phyloP scores from a whole-genome alignment of 129 eudicot genomes.

The Dittrichia graveolens region DNA sequence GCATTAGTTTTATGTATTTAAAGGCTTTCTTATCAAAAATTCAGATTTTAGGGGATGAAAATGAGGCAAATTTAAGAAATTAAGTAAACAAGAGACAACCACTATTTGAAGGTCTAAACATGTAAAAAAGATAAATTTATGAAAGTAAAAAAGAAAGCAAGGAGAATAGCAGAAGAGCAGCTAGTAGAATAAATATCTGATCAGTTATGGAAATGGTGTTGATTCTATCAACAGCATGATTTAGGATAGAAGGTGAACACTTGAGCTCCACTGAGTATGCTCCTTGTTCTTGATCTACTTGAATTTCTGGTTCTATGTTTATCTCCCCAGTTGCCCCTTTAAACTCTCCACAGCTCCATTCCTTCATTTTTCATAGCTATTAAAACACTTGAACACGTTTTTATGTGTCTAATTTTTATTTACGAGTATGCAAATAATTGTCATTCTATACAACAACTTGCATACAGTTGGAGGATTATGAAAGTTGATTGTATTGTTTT shows the following conservation, averaged over 20 bases:
- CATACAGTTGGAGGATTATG: too few relatives aligned
- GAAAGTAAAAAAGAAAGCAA: slow-evolving; percentile 25
- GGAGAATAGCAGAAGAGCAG: slow-evolving; percentile 40
- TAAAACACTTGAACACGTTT: background rate
- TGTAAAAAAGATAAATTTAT: slow-evolving; percentile 20
- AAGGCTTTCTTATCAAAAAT: too few relatives aligned
- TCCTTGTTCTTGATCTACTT: slow-evolving; percentile 40
- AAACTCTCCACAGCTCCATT: slow-evolving; percentile 69
- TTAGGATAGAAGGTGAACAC: slow-evolving; percentile 51
- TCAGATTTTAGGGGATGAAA: too few relatives aligned
- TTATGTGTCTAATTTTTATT: too few relatives aligned
- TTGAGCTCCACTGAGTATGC: slow-evolving; percentile 67
- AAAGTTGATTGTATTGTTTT: background rate
- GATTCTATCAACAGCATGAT: slow-evolving; percentile 36
- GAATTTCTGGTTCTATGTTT: slow-evolving; percentile 54
- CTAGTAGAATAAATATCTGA: slow-evolving; percentile 47
- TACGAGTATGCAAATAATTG: too few relatives aligned
- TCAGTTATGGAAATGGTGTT: slow-evolving; percentile 51
- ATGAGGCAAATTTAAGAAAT: background rate
- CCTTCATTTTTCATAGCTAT: slow-evolving; percentile 29
- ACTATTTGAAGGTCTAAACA: background rate
- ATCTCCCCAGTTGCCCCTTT: slow-evolving; percentile 62
- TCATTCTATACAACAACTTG: too few relatives aligned
- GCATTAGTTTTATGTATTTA: too few relatives aligned
- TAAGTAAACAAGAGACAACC: too few relatives aligned